phyloP scores from a whole-genome alignment of 257 asterid species.

The Cynanchum wilfordii region DNA sequence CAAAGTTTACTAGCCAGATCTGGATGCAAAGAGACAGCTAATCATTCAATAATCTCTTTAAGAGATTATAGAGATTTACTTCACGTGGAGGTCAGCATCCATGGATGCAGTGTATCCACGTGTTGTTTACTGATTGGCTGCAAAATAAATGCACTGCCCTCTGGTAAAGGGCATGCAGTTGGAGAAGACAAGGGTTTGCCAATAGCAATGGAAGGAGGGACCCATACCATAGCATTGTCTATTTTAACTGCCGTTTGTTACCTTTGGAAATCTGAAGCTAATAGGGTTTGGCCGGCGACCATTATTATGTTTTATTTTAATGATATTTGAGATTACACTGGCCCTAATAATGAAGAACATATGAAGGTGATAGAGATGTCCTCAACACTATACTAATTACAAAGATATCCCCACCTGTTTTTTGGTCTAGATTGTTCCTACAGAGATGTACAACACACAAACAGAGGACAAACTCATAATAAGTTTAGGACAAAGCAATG shows the following conservation, averaged over 20 bases:
- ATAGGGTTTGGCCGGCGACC: constrained; percentile 26
- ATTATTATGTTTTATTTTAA: constrained; percentile 4
- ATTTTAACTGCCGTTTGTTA: constrained; percentile 10
- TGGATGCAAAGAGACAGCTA: background rate
- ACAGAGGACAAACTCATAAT: background rate
- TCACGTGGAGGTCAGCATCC: constrained; percentile 36
- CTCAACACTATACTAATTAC: background rate
- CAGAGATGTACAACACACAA: background rate
- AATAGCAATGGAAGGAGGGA: constrained; percentile 19
- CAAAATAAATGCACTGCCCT: constrained; percentile 27
- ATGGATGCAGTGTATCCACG: constrained; percentile 8
- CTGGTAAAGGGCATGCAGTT: constrained; percentile 20
- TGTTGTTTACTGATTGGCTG: constrained; percentile 12
- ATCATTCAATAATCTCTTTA: constrained; percentile 2
- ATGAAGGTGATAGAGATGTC: constrained; percentile 10
- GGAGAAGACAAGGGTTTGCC: constrained; percentile 17
- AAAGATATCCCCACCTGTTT: background rate
- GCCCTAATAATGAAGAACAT: constrained; percentile 1
- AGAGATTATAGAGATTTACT: background rate
- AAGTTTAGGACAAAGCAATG: background rate
- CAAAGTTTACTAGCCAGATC: background rate
- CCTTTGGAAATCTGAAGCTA: constrained; percentile 19
- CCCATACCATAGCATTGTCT: constrained; percentile 16
- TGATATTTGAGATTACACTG: background rate
- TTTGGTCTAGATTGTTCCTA: constrained; percentile 19